These are phyloP conservation scores for Populus simonii DNA, from an alignment of 345 rosid genomes.

Conservation along the genomic window DNA sequence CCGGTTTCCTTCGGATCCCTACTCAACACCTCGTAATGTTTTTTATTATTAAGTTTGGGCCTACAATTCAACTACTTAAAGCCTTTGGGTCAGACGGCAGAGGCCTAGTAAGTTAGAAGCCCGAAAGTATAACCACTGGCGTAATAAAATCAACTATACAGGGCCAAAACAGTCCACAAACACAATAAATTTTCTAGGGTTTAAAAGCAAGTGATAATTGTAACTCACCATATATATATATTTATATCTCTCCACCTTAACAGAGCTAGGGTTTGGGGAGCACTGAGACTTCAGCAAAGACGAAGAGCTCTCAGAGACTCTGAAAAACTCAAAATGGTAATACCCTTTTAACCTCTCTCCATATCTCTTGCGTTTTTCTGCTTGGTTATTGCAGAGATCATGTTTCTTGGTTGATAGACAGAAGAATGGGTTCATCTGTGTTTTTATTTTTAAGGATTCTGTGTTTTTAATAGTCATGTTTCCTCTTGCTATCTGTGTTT, in stretches of 20 bases:
- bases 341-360: not conserved
- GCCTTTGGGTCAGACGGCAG: not conserved
- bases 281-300: not conserved
- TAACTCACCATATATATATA: not conserved
- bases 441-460: not conserved
- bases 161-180: not conserved
- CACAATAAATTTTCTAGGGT: conserved; percentile 2
- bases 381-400: not conserved
- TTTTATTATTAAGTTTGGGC: too few species aligned
- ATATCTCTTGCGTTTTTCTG: not conserved
- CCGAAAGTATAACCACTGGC: not conserved
- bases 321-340: conserved; percentile 2
- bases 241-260: not conserved
- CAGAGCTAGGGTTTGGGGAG: conserved; percentile 8
- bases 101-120: not conserved
- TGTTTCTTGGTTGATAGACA: not conserved
- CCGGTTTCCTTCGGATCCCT: too few species aligned
- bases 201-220: not conserved
- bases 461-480: not conserved
- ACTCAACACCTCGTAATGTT: too few species aligned
- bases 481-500: not conserved
- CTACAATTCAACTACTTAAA: not conserved
- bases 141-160: not conserved
- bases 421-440: not conserved
- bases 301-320: not conserved